phyloP scores from a whole-genome alignment of 208 protist species.

The Leishmania tarentolae region DNA sequence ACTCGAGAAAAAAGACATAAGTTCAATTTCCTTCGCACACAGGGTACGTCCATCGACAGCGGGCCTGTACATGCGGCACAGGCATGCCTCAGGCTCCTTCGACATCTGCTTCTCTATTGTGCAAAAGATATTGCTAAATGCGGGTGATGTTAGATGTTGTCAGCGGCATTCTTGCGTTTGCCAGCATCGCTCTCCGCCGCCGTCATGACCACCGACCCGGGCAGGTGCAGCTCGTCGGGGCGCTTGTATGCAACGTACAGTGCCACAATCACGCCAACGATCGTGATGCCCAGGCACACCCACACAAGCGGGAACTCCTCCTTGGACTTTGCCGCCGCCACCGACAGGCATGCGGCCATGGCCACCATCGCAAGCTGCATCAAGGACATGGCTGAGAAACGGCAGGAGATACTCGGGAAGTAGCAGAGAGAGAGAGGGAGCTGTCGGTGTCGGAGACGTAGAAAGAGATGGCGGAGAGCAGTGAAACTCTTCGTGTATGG shows the following conservation, averaged over 20 bases:
- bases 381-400: slow-evolving; percentile 1
- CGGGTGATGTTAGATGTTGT: background rate
- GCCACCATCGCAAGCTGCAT: slow-evolving; percentile 27
- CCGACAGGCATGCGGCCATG: slow-evolving; percentile 26
- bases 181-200: slow-evolving; percentile 30
- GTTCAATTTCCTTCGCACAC: background rate
- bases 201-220: slow-evolving; percentile 41
- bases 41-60: background rate
- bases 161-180: slow-evolving; percentile 12
- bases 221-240: slow-evolving; percentile 52
- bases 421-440: background rate
- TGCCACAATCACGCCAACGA: slow-evolving; percentile 44
- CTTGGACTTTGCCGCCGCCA: slow-evolving; percentile 33
- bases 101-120: background rate
- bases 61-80: background rate
- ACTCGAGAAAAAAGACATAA: background rate
- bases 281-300: slow-evolving; percentile 66
- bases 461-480: background rate
- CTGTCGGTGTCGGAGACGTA: background rate
- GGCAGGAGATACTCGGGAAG: background rate
- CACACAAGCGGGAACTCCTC: slow-evolving; percentile 65
- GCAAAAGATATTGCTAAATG: background rate
- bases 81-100: background rate
- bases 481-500: background rate
- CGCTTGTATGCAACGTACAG: slow-evolving; percentile 59